Evolutionary conservation across 805 yeast genomes (phyloP), one percentile per base, ranked within the genome.

Genomic region (Dipodascopsis uninucleata): DNA sequence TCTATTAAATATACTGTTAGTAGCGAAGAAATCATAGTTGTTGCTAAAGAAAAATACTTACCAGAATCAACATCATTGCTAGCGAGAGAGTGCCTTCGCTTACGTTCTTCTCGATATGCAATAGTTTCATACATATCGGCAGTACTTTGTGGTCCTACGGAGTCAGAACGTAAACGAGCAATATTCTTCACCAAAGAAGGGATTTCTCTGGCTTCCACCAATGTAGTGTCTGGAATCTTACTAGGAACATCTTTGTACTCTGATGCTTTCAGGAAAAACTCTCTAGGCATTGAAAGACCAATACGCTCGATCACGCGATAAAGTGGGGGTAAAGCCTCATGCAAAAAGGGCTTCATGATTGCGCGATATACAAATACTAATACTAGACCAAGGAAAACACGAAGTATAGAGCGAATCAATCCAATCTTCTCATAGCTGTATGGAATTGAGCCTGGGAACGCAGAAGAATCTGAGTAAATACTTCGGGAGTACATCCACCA

Each of bases 351-450:
- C 62, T 87, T 88, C 47, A 89, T 75, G 2, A 78, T 36, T 1
- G 76, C 65, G 52, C 89, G 83, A 97, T 97, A 90, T 2, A 73
- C 43, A 1, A 78, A 75, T 23, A 90, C 82, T 4, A 74, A 47
- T 0, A 61, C 51, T 0, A 86, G 74, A 5, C 97, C 97, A 7
- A 85, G 36, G 0, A 73, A 24, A 3, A 83, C 63, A 41, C 97
- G 66, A 6, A 72, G 41, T 0, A 69, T 23, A 0, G 77, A 58
- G 25, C 67, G 66, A 7, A 64, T 7, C 1, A 72, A 1, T 0
- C 85, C 83, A 12, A 73, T 42, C 21, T 68, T 57, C n/a, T 56
- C 58, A 50, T 53, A 71, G 25, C 66, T 60, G 52, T 66, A 78
- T 2, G 74, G 74, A 2, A 76, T 59, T 14, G 71, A 61, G 14